Evolutionary conservation across 2,329 filamentous ascomycete species (phyloP), one percentile per base, ranked within the genome.

Genomic region (Botryotinia calthae): DNA sequence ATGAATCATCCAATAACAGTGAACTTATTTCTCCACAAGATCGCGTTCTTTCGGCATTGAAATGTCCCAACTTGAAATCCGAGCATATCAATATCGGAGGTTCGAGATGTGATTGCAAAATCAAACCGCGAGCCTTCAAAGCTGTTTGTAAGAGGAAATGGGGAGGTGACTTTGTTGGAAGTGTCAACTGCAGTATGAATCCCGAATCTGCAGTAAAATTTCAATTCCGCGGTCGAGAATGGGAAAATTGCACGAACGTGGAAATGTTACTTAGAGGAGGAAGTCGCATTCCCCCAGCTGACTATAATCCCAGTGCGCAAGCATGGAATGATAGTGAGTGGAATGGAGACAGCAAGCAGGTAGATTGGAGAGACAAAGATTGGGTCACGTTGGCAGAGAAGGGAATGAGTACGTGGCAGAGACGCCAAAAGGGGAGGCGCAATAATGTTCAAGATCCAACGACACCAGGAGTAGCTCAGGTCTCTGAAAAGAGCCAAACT

Each of bases 331-430:
- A 68, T 59, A 22, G 42, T 31, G 70, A 72, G 62, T 72, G 70
- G 70, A 34, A 44, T n/a, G 70, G 70, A 34, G 54, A 22, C 9
- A n/a, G 28, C n/a, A 56, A 59, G 10, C 22, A 31, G 31, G 54
- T 72, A 10, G 54, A 68, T 61, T 72, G 70, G 70, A 59, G 63
- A 68, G 51, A 40, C 25, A 72, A 42, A 20, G 63, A 72, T 59
- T 72, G 70, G 63, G 70, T 59, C 44, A 37, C 28, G 70, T 37
- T 68, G n/a, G 31, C 70, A 20, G 31, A 68, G 34, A 61, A 48
- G 2, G 48, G 51, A n/a, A 61, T 37, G 51, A 9, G 2, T 20
- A 42, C 22, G 18, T 56, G 65, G 64, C n/a, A 40, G 51, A 42
- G 37, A 31, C 34, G 22, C 18, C 14, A 42, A 4, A n/a, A 25